phyloP scores from a whole-genome alignment of 1,139 yeast species.

The Geotrichum cucujoidarum region DNA sequence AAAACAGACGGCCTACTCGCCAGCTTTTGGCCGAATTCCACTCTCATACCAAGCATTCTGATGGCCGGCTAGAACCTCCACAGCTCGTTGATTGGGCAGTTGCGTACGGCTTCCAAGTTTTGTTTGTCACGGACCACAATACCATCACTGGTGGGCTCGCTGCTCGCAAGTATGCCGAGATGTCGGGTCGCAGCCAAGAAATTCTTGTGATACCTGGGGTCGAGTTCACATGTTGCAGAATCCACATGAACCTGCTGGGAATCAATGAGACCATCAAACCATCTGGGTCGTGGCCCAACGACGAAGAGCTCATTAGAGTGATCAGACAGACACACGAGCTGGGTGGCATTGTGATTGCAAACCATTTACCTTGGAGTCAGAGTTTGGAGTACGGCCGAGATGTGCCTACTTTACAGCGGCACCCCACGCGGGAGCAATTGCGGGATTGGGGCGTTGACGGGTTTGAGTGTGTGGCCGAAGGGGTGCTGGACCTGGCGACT shows the following conservation, averaged over 20 bases:
- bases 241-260: constrained; percentile 31
- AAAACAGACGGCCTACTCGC: background rate
- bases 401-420: constrained; percentile 23
- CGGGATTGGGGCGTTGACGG: constrained; percentile 28
- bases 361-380: constrained; percentile 29
- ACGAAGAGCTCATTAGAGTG: constrained; percentile 24
- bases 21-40: constrained; percentile 25
- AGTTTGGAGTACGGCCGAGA: constrained; percentile 24
- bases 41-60: constrained; percentile 28
- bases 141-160: constrained; percentile 25
- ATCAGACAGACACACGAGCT: constrained; percentile 23
- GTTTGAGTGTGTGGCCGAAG: constrained; percentile 27
- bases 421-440: constrained; percentile 26
- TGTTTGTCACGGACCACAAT: constrained; percentile 31
- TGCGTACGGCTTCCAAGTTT: constrained; percentile 28
- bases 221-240: constrained; percentile 30
- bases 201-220: constrained; percentile 29
- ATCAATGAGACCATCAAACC: constrained; percentile 27
- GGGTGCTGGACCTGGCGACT: constrained; percentile 25
- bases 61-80: constrained; percentile 26
- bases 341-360: constrained; percentile 29
- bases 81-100: constrained; percentile 31
- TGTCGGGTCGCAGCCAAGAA: constrained; percentile 4
- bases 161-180: constrained; percentile 23
- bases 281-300: constrained; percentile 24